Evolutionary conservation across 106 monocot species (phyloP), one percentile per base, ranked within the genome.

Genomic region (Alisma plantagoaquatica): DNA sequence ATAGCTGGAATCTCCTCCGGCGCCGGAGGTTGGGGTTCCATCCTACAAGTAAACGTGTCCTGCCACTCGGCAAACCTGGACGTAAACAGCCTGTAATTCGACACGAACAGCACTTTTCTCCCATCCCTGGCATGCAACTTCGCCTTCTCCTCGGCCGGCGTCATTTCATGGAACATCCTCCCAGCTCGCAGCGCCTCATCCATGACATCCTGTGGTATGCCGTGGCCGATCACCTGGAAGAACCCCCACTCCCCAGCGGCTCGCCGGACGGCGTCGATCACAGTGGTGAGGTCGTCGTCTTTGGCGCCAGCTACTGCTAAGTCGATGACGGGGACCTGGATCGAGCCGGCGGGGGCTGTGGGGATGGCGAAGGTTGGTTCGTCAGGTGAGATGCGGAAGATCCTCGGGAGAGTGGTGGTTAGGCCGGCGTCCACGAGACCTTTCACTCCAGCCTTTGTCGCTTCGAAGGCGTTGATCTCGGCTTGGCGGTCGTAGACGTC

Each of bases 351-450:
- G 2, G 52, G 4, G 9, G 52, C 3, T 26, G 52, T 46, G 46
- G 46, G 46, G 46, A 46, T 46, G 14, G 46, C 10, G 46, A 17
- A 20, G 14, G 21, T 6, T 17, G 46, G 11, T 19, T 21, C n/a
- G n/a, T 49, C 28, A 0, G 19, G 27, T 0, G 64, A 64, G 3
- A 11, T 12, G 71, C 43, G 21, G 67, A 71, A 83, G 55, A 83
- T 72, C 19, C 35, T 31, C 11, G 82, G 82, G 42, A 83, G 20
- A 8, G 55, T 16, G 23, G 51, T 42, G 20, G 48, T 60, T 12
- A 63, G 35, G 44, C 77, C 77, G 35, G 74, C 46, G 53, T 77
- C 82, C 17, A 64, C 63, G 10, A 83, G 62, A 6, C 77, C 82
- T 30, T 74, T 52, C 4, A 64, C 63, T 27, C 63, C 63, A 20